These are phyloP conservation scores for Russula olivacea DNA, from an alignment of 768 basidiomycete species.

Conservation along the genomic window DNA sequence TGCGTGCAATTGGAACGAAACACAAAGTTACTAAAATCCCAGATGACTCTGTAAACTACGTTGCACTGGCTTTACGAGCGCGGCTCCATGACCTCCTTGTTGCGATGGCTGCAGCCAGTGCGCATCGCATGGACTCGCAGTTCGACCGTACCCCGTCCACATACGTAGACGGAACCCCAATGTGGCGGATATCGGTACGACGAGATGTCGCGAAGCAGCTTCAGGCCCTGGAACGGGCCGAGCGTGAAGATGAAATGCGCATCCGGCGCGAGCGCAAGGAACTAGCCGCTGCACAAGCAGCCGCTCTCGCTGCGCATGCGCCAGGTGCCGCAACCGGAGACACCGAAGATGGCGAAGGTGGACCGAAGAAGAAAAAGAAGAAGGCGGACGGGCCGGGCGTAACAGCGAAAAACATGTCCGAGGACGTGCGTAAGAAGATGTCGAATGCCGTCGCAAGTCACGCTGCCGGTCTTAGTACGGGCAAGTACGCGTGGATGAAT, in stretches of 20 bases:
- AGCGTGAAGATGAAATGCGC: conserved; percentile 78
- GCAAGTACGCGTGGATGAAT: conserved; percentile 87
- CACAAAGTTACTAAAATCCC: conserved; percentile 65
- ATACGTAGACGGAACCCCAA: conserved; percentile 62
- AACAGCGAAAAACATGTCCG: conserved; percentile 83
- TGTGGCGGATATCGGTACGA: conserved; percentile 79
- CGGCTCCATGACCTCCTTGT: conserved; percentile 66
- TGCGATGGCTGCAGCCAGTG: conserved; percentile 60
- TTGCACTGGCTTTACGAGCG: conserved; percentile 71
- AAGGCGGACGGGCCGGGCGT: conserved; percentile 82
- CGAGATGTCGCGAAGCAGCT: conserved; percentile 77
- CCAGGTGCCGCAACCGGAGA: conserved; percentile 49
- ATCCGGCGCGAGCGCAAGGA: conserved; percentile 74
- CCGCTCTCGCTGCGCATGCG: conserved; percentile 58
- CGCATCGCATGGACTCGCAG: conserved; percentile 64
- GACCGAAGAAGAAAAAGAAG: conserved; percentile 68
- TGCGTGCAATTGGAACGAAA: conserved; percentile 59
- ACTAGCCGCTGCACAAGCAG: conserved; percentile 63
- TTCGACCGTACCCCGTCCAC: conserved; percentile 61
- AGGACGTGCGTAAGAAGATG: conserved; percentile 89
- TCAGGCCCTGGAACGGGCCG: conserved; percentile 64
- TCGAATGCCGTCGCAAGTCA: conserved; percentile 85
- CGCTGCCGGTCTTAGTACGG: conserved; percentile 70
- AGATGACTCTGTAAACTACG: conserved; percentile 68
- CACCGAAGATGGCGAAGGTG: conserved; percentile 44